These are phyloP conservation scores for Vitis hybrid DNA, from an alignment of 177 flowering plant genomes.

Conservation along the genomic window DNA sequence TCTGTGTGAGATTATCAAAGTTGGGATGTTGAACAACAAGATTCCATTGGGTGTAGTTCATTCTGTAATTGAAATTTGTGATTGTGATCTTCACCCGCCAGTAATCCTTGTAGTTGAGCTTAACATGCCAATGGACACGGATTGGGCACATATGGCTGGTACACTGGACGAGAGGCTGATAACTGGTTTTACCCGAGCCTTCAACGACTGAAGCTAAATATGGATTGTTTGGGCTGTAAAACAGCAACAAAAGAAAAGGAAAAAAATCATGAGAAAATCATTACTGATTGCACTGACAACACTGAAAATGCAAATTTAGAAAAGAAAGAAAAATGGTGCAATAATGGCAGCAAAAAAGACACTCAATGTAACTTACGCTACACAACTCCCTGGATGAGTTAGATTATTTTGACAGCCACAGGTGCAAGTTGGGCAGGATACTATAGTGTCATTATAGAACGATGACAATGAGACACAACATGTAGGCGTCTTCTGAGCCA, in stretches of 20 bases:
- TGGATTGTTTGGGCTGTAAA: conserved; percentile 38
- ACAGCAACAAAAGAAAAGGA: neutral
- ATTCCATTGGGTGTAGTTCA: conserved; percentile 68
- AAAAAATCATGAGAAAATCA: neutral
- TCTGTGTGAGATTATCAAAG: conserved; percentile 57
- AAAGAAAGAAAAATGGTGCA: neutral
- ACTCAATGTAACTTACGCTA: conserved; percentile 42
- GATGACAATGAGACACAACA: conserved; percentile 60
- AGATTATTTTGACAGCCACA: conserved; percentile 50
- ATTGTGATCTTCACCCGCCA: conserved; percentile 73
- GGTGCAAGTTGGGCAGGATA: conserved; percentile 52
- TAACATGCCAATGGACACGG: conserved; percentile 76
- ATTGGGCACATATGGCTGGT: conserved; percentile 72
- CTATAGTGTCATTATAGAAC: conserved; percentile 48
- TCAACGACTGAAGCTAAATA: conserved; percentile 43
- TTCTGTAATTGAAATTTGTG: conserved; percentile 64
- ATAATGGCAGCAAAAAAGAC: neutral
- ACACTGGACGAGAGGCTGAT: conserved; percentile 49
- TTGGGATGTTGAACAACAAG: conserved; percentile 66
- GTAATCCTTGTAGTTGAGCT: conserved; percentile 62
- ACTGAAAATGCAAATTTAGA: neutral
- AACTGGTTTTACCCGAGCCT: conserved; percentile 22
- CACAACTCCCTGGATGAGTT: conserved; percentile 48
- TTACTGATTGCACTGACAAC: neutral
- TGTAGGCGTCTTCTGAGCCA: conserved; percentile 53